These are phyloP conservation scores for Passalora sequoiae DNA, from an alignment of 2,329 filamentous ascomycete species.

Conservation along the genomic window DNA sequence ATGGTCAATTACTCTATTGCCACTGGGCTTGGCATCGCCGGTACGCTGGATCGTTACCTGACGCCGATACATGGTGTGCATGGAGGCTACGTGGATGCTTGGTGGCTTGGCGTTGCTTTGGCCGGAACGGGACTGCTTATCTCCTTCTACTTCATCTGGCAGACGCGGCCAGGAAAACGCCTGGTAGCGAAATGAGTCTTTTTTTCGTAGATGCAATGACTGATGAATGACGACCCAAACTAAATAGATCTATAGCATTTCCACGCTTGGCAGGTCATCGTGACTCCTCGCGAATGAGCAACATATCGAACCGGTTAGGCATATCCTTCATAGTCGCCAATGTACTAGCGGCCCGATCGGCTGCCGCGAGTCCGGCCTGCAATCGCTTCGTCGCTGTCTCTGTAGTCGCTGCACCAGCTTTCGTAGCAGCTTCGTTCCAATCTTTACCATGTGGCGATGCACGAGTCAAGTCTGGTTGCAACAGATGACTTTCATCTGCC, in stretches of 20 bases:
- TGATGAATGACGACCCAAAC: no score
- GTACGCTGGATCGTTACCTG: constrained; percentile 48
- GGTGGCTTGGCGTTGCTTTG: constrained; percentile 7
- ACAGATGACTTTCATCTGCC: constrained; percentile 35
- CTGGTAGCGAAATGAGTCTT: not conserved
- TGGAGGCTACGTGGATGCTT: constrained; percentile 3
- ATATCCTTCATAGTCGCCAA: constrained; percentile 20
- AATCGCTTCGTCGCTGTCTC: constrained; percentile 17
- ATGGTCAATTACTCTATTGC: constrained; percentile 62
- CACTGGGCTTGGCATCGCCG: constrained; percentile 58
- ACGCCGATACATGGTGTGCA: not conserved
- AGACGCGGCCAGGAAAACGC: constrained; percentile 4
- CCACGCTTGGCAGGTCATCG: no score
- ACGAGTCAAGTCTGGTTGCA: constrained; percentile 22
- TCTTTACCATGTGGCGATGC: constrained; percentile 23
- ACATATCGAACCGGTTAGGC: constrained; percentile 14
- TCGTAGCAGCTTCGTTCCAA: constrained; percentile 26
- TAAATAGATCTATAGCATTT: no score
- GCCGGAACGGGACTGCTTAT: constrained; percentile 2
- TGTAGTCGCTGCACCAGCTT: constrained; percentile 16
- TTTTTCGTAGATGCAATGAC: no score
- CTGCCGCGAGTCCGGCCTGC: constrained; percentile 15
- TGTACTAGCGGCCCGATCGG: constrained; percentile 14
- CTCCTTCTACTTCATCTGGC: constrained; percentile 7
- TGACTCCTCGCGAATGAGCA: no score